phyloP scores from a whole-genome alignment of 176 grass and related monocot species.

The Hordeum vulgare region DNA sequence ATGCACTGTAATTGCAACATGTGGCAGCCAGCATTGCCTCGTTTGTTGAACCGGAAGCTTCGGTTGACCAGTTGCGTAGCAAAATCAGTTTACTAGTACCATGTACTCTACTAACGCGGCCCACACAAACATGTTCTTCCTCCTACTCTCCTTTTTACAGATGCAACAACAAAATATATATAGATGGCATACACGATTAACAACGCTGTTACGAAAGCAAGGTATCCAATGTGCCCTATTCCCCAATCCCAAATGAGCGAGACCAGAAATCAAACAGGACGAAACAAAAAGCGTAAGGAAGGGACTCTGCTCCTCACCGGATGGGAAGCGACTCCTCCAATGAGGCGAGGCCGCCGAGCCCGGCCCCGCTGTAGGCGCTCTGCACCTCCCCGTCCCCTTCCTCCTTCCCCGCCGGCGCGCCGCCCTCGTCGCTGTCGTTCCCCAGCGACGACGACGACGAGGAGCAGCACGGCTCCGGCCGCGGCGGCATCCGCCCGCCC shows the following conservation, averaged over 20 bases:
- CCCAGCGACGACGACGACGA: constrained; percentile 43
- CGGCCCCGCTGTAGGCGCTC: constrained; percentile 33
- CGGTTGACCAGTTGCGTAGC: not conserved
- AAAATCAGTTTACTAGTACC: not conserved
- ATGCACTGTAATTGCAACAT: not conserved
- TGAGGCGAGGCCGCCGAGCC: constrained; percentile 20
- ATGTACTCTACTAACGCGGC: not conserved
- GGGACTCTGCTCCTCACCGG: constrained; percentile 18
- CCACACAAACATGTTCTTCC: not conserved
- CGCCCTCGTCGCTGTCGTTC: constrained; percentile 35
- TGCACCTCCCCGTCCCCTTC: constrained; percentile 36
- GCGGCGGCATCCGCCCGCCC: not conserved
- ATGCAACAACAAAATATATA: not conserved
- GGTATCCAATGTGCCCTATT: not conserved
- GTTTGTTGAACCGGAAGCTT: not conserved
- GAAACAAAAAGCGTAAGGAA: not conserved
- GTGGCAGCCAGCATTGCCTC: not conserved
- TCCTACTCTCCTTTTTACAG: not conserved
- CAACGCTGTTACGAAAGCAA: not conserved
- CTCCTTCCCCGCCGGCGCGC: not conserved
- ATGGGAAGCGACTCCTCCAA: constrained; percentile 60
- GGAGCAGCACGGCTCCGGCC: not conserved
- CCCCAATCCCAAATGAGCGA: not conserved
- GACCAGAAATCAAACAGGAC: not conserved
- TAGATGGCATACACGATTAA: not conserved